Base-by-base conservation (phyloP, 1,284 basidiomycete species). In the Microbotryum saponariae region DNA sequence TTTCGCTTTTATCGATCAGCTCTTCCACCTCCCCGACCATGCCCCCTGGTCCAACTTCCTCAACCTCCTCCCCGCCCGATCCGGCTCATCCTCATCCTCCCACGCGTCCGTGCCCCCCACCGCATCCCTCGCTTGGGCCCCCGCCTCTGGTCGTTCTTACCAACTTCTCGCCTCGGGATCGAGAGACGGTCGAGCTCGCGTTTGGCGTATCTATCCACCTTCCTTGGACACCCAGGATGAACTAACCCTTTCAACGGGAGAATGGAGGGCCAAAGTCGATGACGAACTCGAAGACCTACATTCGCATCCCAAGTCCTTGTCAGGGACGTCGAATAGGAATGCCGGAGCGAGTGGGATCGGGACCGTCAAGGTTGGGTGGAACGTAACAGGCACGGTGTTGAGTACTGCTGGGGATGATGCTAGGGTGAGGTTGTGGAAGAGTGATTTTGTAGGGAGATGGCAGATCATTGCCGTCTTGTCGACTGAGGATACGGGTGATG, bases 361-460 rank as follows among this genome's bases (percentile, higher is more conserved):
- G 48, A 83, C 87, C 44, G 86, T 81, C 23, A 81, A 82, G 67
- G 90, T 86, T 16, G 90, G 85, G 73, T 94, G 85, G 90, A 94
- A 86, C 76, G 83, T 91, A 68, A 93, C 85, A 23, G 92, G 91
- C 3, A 94, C 91, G 12, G 82, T 93, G 3, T 79, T 97, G 18
- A 89, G 89, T 1, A 91, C 89, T 0, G 85, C 87, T 2, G 90
- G 90, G 6, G 91, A 92, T 67, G 92, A 96, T 65, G 92, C 91
- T 0, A 82, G 86, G 18, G 83, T 96, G 37, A 80, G 90, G 23
- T 76, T 96, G 45, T 96, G 91, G 88, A 94, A 94, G 75, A 86
- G 86, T 18, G 85, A 84, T 0, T 80, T 80, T 18, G 16, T 66
- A 4, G 70, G 70, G 3, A 64, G 69, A n/a, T 71, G 70, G 70